Base-by-base conservation (phyloP, 2,329 filamentous ascomycete species). In the Endocalyx cinctus region DNA sequence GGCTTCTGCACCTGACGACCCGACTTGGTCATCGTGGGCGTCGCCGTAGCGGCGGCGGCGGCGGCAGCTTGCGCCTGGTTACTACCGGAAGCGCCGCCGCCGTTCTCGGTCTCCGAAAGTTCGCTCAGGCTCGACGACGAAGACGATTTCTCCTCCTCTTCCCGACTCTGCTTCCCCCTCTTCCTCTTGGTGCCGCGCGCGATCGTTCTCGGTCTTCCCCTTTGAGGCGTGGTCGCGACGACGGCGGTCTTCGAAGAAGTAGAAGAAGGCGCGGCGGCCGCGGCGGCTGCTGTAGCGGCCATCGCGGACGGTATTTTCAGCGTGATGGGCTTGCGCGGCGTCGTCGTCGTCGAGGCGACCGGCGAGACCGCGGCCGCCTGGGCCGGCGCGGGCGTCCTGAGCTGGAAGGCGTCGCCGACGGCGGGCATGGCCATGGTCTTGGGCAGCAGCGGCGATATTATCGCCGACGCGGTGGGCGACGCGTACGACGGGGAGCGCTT, bases 1-100 rank as follows among this genome's bases (percentile, higher is more conserved):
- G 83, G 77, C 60, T 81, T 82, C 40, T 74, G 78, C 22, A 87
- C 74, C 38, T 81, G 77, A 41, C 85, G 75, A 23, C 85, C 85
- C 14, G 83, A 89, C 52, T 87, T 85, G 8, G 84, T 88, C 52
- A 75, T 79, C 18, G 78, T 84, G 4, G 75, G 71, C 13, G 75
- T 63, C 13, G 70, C 69, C 8, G 20, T n/a, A n/a, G 75, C 63
- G 14, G 70, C 69, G n/a, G n/a, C n/a, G n/a, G n/a, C n/a, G n/a
- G n/a, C n/a, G n/a, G n/a, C n/a, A n/a, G n/a, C n/a, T n/a, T n/a
- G n/a, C n/a, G n/a, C n/a, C 7, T 72, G 73, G 12, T 46, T 47
- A 18, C 46, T 43, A 14, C 39, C 35, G 13, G 38, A n/a, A 8
- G 37, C 34, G 13, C 37, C 29, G 5, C 28, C 35, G 2, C 48